Base-by-base conservation (phyloP, 257 asterid genomes). In the Solanum infundibuliforme region DNA sequence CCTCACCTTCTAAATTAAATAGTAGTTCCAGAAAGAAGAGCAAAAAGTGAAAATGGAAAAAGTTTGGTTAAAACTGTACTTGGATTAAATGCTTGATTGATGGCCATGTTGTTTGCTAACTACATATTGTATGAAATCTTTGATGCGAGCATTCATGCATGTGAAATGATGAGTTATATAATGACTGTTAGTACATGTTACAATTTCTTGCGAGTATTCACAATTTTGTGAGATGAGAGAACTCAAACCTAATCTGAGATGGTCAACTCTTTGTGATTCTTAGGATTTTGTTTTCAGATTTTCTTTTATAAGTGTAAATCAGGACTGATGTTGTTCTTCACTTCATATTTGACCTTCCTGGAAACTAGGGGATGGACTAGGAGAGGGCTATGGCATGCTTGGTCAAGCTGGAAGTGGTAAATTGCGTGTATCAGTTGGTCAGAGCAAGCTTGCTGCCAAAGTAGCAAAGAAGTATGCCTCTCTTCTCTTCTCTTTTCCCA, bases 361-460 rank as follows among this genome's bases (percentile, higher is more conserved):
- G 90, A 79, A 41, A 69, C 18, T 88, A 97, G 99, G 99, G 87
- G 99, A 97, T 93, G 99, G 98, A 81, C 95, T 97, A 38, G 99
- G 99, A 11, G 99, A 97, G 94, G 99, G 99, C n/a, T 97, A 97
- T 85, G 99, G 99, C 88, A 97, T 97, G 99, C 98, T 97, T 14
- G 99, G 99, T 83, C 98, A 97, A 90, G 96, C 98, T 89, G 98
- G 99, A 72, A 97, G 94, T 83, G 99, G 99, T 58, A 97, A 95
- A 91, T 90, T 97, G 87, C 98, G 99, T 52, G 97, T 97, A 48
- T 91, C 99, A 85, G 93, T 85, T 79, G 96, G 95, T 46, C 94
- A 93, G 91, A 97, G 93, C 95, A 93, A 92, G 91, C 99, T 97
- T 88, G 98, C 95, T 62, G 95, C 95, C 25, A 97, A 95, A 94